A percentile compares a stretch with the other conserved stretches of the same genome.
These are phyloP conservation scores for Graphilbum sp. DNA, from an alignment of 2,329 filamentous ascomycete species.

Conservation along the genomic window DNA sequence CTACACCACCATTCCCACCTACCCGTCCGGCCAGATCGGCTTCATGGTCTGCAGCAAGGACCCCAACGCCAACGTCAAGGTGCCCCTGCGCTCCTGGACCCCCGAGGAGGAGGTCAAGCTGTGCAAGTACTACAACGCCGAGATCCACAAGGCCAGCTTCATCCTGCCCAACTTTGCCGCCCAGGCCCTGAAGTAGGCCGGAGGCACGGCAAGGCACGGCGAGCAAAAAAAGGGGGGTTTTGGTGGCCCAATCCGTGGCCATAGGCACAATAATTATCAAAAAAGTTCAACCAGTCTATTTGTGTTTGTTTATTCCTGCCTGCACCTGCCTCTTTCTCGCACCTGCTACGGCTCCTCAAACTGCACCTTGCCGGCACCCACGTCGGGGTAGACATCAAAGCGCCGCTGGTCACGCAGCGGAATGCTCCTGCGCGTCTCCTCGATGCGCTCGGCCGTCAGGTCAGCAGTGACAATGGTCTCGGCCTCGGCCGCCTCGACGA, in stretches of 20 bases:
- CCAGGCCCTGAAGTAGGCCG: conserved; percentile 48
- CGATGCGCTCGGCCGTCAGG: conserved; percentile 50
- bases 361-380: conserved; percentile 44
- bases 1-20: conserved; percentile 98
- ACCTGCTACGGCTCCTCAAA: conserved; percentile 3
- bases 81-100: conserved; percentile 67
- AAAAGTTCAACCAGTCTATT: no score
- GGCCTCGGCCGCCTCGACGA: conserved; percentile 60
- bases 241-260: no score
- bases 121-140: conserved; percentile 94
- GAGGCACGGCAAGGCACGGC: no score
- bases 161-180: conserved; percentile 86
- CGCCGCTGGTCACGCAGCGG: conserved; percentile 71
- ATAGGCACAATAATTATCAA: no score
- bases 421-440: conserved; percentile 64
- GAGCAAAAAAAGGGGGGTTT: no score
- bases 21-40: conserved; percentile 96
- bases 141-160: conserved; percentile 91
- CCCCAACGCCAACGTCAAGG: conserved; percentile 62
- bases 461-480: conserved; percentile 65
- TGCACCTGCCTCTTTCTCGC: no score
- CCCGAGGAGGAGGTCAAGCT: conserved; percentile 80
- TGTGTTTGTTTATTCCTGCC: no score
- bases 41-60: conserved; percentile 99
- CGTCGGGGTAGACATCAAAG: conserved; percentile 91